phyloP scores from a whole-genome alignment of 352 stramenopile species.

The Aphanomyces cochlioides region DNA sequence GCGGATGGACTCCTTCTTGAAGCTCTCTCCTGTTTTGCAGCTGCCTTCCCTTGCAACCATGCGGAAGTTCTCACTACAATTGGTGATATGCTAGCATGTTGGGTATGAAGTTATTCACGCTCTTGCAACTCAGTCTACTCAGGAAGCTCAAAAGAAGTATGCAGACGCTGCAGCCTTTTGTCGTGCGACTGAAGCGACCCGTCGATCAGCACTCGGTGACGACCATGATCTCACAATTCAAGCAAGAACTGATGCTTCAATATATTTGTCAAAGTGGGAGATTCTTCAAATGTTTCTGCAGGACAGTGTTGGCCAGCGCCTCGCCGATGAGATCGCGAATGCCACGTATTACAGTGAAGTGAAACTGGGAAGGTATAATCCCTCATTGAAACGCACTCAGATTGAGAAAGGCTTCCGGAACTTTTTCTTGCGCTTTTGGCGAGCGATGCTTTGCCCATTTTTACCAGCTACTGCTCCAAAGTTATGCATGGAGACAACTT shows the following conservation, averaged over 20 bases:
- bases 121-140: neutral
- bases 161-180: neutral
- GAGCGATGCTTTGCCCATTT: neutral
- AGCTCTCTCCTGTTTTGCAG: too few species aligned
- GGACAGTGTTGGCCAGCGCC: constrained; percentile 7
- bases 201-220: neutral
- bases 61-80: too few species aligned
- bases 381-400: too few species aligned
- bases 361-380: constrained; percentile 1
- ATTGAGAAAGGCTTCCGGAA: neutral
- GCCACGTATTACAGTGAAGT: constrained; percentile 9
- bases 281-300: constrained; percentile 18
- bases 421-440: constrained; percentile 11
- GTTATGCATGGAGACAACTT: constrained; percentile 1
- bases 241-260: neutral
- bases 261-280: constrained; percentile 5
- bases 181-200: neutral
- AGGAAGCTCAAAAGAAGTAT: neutral
- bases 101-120: neutral
- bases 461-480: constrained; percentile 1
- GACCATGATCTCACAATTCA: constrained; percentile 3
- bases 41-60: too few species aligned
- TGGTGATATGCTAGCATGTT: too few species aligned
- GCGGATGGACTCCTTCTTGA: too few species aligned
- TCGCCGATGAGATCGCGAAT: neutral